Conservation (phyloP, 768 basidiomycete species). For the Leccinum olivaceopallidum region DNA sequence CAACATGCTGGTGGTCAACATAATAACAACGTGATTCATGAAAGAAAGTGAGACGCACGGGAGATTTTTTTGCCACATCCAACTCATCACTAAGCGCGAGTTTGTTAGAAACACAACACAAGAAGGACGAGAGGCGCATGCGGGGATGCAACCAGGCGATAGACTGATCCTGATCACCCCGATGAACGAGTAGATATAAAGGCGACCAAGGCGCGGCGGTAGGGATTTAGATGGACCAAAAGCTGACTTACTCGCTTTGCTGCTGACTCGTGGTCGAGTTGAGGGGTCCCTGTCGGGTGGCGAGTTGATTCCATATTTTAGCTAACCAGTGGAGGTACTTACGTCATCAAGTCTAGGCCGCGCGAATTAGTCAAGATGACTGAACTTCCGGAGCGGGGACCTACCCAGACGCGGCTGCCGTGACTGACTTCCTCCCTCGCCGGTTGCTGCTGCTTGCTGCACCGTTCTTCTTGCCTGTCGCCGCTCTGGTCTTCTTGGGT, state of each 20-base stretch:
- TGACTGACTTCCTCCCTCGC: slow-evolving; percentile 20
- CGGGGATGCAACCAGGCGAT: slow-evolving; percentile 32
- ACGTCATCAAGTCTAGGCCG: slow-evolving; percentile 34
- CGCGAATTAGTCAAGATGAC: background rate
- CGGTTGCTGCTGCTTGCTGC: slow-evolving; percentile 10
- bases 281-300: slow-evolving; percentile 27
- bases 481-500: slow-evolving; percentile 44
- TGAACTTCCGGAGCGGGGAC: slow-evolving; percentile 1
- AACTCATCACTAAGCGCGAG: slow-evolving; percentile 52
- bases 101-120: slow-evolving; percentile 65
- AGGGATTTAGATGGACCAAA: slow-evolving; percentile 21
- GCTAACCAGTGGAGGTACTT: slow-evolving; percentile 23
- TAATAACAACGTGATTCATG: background rate
- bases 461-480: slow-evolving; percentile 18
- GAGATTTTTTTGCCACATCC: slow-evolving; percentile 32
- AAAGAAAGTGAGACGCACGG: slow-evolving; percentile 24
- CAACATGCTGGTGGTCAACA: slow-evolving; percentile 2
- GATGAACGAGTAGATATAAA: slow-evolving; percentile 15
- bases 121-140: slow-evolving; percentile 63
- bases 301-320: slow-evolving; percentile 13
- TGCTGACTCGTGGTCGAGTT: slow-evolving; percentile 23
- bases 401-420: slow-evolving; percentile 12
- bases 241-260: slow-evolving; percentile 33
- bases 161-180: slow-evolving; percentile 27
- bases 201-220: slow-evolving; percentile 12